Percentiles rank a stretch among this genome's conserved stretches.
phyloP scores from a whole-genome alignment of 2,329 filamentous ascomycete genomes.

The Apiospora koreana region DNA sequence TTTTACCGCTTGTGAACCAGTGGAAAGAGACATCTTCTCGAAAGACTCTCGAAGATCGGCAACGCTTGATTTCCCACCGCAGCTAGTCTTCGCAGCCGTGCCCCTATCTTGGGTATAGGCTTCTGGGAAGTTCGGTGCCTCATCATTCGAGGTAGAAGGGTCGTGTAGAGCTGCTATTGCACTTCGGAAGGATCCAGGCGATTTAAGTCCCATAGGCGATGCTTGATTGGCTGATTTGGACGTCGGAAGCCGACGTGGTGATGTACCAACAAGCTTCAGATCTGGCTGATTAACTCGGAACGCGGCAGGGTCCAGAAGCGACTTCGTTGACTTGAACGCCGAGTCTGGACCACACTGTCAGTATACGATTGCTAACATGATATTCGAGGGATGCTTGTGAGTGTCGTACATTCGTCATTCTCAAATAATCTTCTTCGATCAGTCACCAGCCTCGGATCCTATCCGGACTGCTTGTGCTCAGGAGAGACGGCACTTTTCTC shows the following conservation, averaged over 20 bases:
- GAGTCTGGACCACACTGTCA: slow-evolving; percentile 16
- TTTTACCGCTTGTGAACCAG: background rate
- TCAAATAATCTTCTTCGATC: slow-evolving; percentile 36
- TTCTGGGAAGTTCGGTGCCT: background rate
- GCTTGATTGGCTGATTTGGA: slow-evolving; percentile 16
- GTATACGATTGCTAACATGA: background rate
- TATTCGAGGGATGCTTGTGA: slow-evolving; percentile 13
- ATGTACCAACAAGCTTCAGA: background rate
- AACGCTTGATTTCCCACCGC: slow-evolving; percentile 30
- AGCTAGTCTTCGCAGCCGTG: slow-evolving; percentile 11
- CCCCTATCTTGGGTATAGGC: background rate
- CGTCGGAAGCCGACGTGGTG: slow-evolving; percentile 13
- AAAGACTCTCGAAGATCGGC: slow-evolving; percentile 37
- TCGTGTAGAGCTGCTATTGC: background rate
- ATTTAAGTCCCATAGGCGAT: background rate
- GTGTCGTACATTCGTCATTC: slow-evolving; percentile 23
- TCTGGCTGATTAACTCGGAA: slow-evolving; percentile 10
- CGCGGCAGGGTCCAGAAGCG: slow-evolving; percentile 11
- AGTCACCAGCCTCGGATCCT: slow-evolving; percentile 29
- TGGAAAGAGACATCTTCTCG: slow-evolving; percentile 23
- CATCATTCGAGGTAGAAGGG: slow-evolving; percentile 9
- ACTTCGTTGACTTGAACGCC: slow-evolving; percentile 15
- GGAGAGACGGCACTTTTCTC: slow-evolving; percentile 17
- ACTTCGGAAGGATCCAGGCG: slow-evolving; percentile 1
- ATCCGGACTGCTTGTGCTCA: slow-evolving; percentile 21